phyloP scores from a whole-genome alignment of 2,329 filamentous ascomycete genomes.

The Hysterium pulicare region DNA sequence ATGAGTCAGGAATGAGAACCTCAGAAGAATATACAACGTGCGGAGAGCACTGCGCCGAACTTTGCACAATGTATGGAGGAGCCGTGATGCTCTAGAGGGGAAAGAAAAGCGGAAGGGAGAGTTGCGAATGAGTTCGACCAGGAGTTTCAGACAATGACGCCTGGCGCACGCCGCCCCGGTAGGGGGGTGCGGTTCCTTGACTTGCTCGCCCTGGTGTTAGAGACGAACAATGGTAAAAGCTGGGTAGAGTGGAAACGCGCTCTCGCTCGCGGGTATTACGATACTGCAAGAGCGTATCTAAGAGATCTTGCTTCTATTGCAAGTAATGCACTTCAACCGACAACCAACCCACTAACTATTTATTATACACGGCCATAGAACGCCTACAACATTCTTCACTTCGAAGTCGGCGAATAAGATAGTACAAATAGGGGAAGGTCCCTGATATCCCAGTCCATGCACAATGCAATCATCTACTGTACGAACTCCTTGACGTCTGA shows the following conservation, averaged over 20 bases:
- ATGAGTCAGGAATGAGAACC: slow-evolving; percentile 22
- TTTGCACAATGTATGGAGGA: no score
- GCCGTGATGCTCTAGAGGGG: no score
- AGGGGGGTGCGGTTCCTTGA: no score
- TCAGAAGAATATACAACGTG: no score
- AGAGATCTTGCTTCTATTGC: slow-evolving; percentile 4
- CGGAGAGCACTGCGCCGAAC: no score
- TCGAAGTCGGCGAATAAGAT: slow-evolving; percentile 11
- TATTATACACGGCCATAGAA: slow-evolving; percentile 27
- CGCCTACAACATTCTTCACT: slow-evolving; percentile 8
- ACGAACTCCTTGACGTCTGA: slow-evolving; percentile 80
- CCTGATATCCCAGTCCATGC: no score
- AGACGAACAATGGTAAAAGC: background rate
- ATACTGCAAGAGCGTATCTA: slow-evolving; percentile 1
- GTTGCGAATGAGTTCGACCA: no score
- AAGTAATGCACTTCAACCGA: background rate
- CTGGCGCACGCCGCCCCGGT: no score
- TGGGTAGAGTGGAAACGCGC: slow-evolving; percentile 21
- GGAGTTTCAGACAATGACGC: no score
- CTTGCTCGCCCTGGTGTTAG: no score
- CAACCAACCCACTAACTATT: slow-evolving; percentile 5
- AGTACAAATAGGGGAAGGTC: no score
- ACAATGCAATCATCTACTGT: slow-evolving; percentile 43
- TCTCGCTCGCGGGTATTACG: slow-evolving; percentile 13
- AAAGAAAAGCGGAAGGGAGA: no score